A percentile compares a stretch with the other conserved stretches of the same genome.
Conservation (phyloP, 805 yeast genomes). For the Zygoascus tannicola region DNA sequence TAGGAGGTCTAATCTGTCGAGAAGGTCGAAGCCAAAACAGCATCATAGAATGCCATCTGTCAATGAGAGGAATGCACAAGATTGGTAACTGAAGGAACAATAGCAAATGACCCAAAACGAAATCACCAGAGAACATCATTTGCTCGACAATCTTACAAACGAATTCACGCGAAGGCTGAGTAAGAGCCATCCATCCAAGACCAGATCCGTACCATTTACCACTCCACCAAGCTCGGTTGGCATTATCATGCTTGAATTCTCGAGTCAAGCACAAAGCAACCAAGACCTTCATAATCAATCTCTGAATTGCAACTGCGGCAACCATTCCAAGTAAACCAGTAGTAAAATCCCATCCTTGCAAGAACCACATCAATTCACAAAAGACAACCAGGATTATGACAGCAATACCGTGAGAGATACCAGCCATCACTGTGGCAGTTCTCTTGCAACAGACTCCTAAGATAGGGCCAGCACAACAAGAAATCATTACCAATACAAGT, state of each 20-base stretch:
- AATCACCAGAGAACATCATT: slow-evolving; percentile 95
- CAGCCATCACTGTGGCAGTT: slow-evolving; percentile 94
- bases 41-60: slow-evolving; percentile 97
- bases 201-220: slow-evolving; percentile 98
- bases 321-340: slow-evolving; percentile 81
- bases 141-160: slow-evolving; percentile 87
- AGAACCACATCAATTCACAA: slow-evolving; percentile 94
- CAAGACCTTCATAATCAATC: slow-evolving; percentile 76
- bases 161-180: slow-evolving; percentile 95
- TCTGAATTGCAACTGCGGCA: slow-evolving; percentile 78
- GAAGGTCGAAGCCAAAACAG: slow-evolving; percentile 98
- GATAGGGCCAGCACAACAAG: slow-evolving; percentile 97
- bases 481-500: slow-evolving; percentile 64
- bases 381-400: slow-evolving; percentile 78
- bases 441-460: slow-evolving; percentile 92
- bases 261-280: slow-evolving; percentile 74
- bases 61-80: slow-evolving; percentile 75
- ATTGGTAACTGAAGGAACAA: slow-evolving; percentile 86
- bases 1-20: slow-evolving; percentile 95
- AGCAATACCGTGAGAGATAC: slow-evolving; percentile 90
- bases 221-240: slow-evolving; percentile 99
- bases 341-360: slow-evolving; percentile 84
- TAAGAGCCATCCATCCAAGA: slow-evolving; percentile 85
- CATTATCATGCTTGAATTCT: slow-evolving; percentile 90
- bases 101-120: slow-evolving; percentile 81